These are phyloP conservation scores for thale cress (Arabidopsis thaliana) DNA, from an alignment of 345 rosid species.

Conservation along the genomic window DNA sequence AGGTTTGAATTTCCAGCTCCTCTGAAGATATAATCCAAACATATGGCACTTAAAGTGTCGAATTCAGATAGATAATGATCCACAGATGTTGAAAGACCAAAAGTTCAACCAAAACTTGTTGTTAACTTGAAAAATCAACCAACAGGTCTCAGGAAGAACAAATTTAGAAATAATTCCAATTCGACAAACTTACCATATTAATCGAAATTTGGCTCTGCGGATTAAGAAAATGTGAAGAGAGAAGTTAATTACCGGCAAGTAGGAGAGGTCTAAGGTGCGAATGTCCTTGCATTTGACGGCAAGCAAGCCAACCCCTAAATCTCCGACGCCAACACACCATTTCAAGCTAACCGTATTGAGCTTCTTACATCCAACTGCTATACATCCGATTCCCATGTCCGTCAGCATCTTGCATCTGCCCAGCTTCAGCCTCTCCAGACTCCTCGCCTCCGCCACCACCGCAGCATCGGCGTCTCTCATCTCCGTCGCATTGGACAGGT, in stretches of 20 bases:
- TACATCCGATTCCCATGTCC: slow-evolving; percentile 61
- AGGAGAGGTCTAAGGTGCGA: slow-evolving; percentile 56
- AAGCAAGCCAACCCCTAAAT: slow-evolving; percentile 57
- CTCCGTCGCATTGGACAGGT: slow-evolving; percentile 50
- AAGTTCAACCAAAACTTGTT: not conserved
- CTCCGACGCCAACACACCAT: slow-evolving; percentile 58
- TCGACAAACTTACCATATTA: not conserved
- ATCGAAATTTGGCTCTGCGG: not conserved
- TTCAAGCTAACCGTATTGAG: slow-evolving; percentile 51
- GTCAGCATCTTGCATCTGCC: slow-evolving; percentile 56
- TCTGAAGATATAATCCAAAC: slow-evolving; percentile 8
- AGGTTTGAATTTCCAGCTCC: not conserved
- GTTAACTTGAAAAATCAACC: not conserved
- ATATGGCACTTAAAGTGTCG: not conserved
- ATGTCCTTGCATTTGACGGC: slow-evolving; percentile 54
- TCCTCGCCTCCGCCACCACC: slow-evolving; percentile 53
- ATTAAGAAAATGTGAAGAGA: not conserved
- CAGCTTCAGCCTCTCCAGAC: slow-evolving; percentile 47
- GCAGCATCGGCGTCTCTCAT: slow-evolving; percentile 53
- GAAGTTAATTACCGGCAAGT: slow-evolving; percentile 44
- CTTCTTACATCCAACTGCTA: slow-evolving; percentile 57
- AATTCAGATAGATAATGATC: not conserved
- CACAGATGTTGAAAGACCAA: too few relatives aligned
- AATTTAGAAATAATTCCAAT: not conserved
- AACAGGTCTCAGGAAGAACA: not conserved